phyloP scores from a whole-genome alignment of 495 filamentous ascomycete species.

The Penicillium verhagenii region DNA sequence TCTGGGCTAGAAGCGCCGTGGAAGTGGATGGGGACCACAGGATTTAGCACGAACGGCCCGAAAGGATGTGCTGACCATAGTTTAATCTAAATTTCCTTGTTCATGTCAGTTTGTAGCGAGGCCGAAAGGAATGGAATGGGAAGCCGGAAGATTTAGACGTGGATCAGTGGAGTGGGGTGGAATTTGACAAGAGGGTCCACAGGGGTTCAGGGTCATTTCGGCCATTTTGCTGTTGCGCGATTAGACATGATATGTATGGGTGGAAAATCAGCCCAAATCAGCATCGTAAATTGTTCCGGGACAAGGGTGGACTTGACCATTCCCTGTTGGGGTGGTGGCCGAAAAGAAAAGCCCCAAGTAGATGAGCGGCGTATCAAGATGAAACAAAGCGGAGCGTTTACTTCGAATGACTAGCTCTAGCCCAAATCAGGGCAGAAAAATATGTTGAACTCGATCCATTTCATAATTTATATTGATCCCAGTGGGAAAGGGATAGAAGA shows the following conservation, averaged over 20 bases:
- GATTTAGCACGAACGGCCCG: constrained; percentile 7
- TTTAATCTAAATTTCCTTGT: constrained; percentile 9
- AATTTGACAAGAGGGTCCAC: constrained; percentile 7
- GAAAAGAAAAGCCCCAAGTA: constrained; percentile 12
- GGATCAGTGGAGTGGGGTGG: constrained; percentile 5
- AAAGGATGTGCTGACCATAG: constrained; percentile 3
- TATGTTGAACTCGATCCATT: not conserved
- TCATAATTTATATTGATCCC: not conserved
- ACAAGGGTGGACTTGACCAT: constrained; percentile 14
- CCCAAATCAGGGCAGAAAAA: not conserved
- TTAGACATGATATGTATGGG: constrained; percentile 1
- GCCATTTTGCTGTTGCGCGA: not conserved
- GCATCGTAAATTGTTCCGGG: constrained; percentile 18
- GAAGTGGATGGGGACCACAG: constrained; percentile 6
- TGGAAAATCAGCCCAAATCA: constrained; percentile 10
- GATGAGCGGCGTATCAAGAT: constrained; percentile 20
- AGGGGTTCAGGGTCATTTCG: constrained; percentile 12
- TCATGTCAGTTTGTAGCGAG: not conserved
- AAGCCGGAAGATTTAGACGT: not conserved
- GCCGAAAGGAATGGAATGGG: not conserved
- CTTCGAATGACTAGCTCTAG: not conserved
- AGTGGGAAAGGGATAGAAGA: not conserved
- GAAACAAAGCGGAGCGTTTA: constrained; percentile 23
- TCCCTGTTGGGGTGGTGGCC: constrained; percentile 12
- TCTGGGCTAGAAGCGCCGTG: not conserved